Base-by-base conservation (phyloP, 1,284 basidiomycete species). In the Cutaneotrichosporon spelunceum region DNA sequence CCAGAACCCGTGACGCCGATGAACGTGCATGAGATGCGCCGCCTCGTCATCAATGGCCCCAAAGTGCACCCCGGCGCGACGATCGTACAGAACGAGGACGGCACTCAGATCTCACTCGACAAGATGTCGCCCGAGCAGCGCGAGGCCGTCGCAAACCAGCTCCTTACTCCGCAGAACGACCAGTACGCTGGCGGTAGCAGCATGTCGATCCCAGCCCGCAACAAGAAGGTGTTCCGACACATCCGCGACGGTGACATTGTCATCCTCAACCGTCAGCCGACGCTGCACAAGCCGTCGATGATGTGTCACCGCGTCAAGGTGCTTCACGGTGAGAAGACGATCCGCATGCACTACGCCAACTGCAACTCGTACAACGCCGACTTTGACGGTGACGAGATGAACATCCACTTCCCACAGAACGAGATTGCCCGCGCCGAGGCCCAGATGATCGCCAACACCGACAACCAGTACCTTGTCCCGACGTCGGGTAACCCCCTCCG, bases 301-400 rank as follows among this genome's bases (percentile, higher is more conserved):
- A 99, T 99, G 96, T 90, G 89, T 11, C 96, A 99, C 80, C 89
- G 87, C 70, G 96, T 95, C 26, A 88, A 89, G 66, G 90, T 99
- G 19, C 80, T 99, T 65, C 86, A 88, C 64, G 96, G 95, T 53
- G 96, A 99, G 80, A 97, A 97, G 83, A 99, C 96, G 1, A 99
- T 99, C 78, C 87, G 96, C 33, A 97, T 99, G 95, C 96, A 99
- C 82, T 99, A 99, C 75, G 96, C 96, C 53, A 99, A 99, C 76
- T 99, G 96, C 82, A 98, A 98, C 79, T 98, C 95, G 6, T 99
- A 99, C 80, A 99, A 99, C 73, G 96, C 96, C 76, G 96, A 99
- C 81, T 99, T 99, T 76, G 96, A 99, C 76, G 96, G 96, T 71
- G 96, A 99, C 81, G 93, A 99, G 80, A 99, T 99, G 95, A 99